Conservation (phyloP, 345 rosid species). For the Xanthoceras sorbifolium region DNA sequence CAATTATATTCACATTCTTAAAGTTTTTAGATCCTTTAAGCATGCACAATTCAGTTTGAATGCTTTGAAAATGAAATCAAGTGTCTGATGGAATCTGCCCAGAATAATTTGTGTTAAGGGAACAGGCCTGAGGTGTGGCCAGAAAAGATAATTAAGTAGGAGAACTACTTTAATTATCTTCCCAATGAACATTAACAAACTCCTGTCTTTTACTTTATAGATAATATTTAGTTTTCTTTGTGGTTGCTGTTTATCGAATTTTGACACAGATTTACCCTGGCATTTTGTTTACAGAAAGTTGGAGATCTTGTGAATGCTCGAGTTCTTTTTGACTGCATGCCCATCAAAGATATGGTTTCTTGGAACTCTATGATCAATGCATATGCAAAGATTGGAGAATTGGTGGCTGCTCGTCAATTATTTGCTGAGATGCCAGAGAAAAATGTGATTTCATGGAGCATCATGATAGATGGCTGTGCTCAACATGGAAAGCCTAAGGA, state of each 20-base stretch:
- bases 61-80: neutral
- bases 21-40: neutral
- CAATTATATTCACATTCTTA: neutral
- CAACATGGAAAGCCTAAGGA: slow-evolving; percentile 30
- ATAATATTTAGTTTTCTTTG: neutral
- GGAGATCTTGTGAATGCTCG: slow-evolving; percentile 37
- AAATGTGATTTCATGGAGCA: slow-evolving; percentile 49
- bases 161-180: neutral
- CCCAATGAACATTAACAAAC: neutral
- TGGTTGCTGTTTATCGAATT: neutral
- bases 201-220: neutral
- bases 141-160: neutral
- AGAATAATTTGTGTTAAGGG: neutral
- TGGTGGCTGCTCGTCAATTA: slow-evolving; percentile 36
- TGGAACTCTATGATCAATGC: slow-evolving; percentile 55
- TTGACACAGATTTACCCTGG: neutral
- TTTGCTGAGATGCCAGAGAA: slow-evolving; percentile 38
- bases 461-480: slow-evolving; percentile 42
- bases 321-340: slow-evolving; percentile 40
- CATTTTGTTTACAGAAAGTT: slow-evolving; percentile 11
- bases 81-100: neutral
- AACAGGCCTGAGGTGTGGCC: neutral
- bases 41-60: neutral
- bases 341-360: slow-evolving; percentile 37
- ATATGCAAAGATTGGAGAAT: slow-evolving; percentile 37